A percentile compares a stretch with the other conserved stretches of the same genome.
Conservation (phyloP, 805 yeast genomes). For the Nakazawaea peltata region DNA sequence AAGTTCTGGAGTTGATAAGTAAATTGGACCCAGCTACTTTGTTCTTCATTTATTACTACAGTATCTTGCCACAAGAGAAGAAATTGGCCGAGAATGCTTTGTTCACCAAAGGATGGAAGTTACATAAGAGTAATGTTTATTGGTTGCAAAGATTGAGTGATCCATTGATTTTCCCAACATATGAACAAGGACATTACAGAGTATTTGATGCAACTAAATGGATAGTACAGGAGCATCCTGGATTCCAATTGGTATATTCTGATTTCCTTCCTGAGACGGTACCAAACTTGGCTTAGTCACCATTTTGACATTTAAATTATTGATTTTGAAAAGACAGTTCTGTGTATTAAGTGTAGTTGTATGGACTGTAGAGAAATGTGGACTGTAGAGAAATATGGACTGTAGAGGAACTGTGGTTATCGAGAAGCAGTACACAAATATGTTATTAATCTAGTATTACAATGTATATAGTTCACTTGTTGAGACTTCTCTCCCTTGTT, state of each 20-base stretch:
- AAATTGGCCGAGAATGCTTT: slow-evolving; percentile 6
- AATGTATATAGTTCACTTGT: too few species aligned
- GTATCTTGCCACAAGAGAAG: slow-evolving; percentile 7
- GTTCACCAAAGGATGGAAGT: slow-evolving; percentile 9
- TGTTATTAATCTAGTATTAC: too few species aligned
- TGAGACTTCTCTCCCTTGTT: too few species aligned
- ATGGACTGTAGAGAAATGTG: too few species aligned
- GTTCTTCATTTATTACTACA: slow-evolving; percentile 8
- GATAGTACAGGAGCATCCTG: slow-evolving; percentile 10
- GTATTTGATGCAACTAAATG: slow-evolving; percentile 10
- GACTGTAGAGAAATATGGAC: neutral
- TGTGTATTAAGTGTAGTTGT: too few species aligned
- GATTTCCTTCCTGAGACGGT: slow-evolving; percentile 5
- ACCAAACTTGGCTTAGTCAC: too few species aligned
- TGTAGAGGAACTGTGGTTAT: too few species aligned
- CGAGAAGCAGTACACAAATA: too few species aligned
- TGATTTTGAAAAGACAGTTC: too few species aligned
- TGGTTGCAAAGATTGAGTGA: slow-evolving; percentile 9
- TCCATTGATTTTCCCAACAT: slow-evolving; percentile 7
- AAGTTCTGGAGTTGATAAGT: slow-evolving; percentile 5
- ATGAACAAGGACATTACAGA: slow-evolving; percentile 9
- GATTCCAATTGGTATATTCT: slow-evolving; percentile 9
- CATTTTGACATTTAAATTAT: too few species aligned
- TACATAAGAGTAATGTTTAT: slow-evolving; percentile 8
- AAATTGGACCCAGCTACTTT: slow-evolving; percentile 8